Conservation (phyloP, 202 grass and related monocot genomes). For the Setaria italica region DNA sequence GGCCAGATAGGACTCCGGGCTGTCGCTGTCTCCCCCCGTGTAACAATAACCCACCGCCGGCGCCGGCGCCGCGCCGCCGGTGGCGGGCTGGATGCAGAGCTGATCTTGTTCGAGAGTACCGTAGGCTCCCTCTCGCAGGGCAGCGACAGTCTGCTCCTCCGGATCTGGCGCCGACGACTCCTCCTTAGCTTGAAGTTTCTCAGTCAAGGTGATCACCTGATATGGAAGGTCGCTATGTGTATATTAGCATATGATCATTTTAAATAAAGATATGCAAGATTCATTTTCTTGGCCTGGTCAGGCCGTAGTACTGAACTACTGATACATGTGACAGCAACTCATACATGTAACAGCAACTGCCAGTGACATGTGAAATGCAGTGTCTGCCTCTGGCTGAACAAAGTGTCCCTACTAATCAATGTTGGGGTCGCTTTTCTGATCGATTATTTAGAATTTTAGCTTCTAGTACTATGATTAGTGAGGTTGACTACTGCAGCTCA, state of each 20-base stretch:
- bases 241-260: neutral
- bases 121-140: neutral
- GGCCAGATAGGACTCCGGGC: slow-evolving; percentile 51
- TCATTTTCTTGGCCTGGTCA: neutral
- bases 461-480: neutral
- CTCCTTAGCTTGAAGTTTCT: slow-evolving; percentile 54
- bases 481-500: neutral
- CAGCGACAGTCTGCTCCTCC: neutral
- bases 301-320: neutral
- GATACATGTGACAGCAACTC: neutral
- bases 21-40: neutral
- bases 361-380: neutral
- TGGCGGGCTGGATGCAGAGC: neutral
- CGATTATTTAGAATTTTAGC: neutral
- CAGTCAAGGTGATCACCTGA: slow-evolving; percentile 58
- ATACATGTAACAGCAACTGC: neutral
- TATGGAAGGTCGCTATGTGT: neutral
- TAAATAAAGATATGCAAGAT: neutral
- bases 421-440: neutral
- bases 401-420: neutral
- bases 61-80: neutral
- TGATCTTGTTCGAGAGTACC: neutral
- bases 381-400: neutral
- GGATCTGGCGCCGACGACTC: neutral
- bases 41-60: neutral